These are phyloP conservation scores for Rhododendron mucronatum DNA, from an alignment of 148 eudicot genomes.

Conservation along the genomic window DNA sequence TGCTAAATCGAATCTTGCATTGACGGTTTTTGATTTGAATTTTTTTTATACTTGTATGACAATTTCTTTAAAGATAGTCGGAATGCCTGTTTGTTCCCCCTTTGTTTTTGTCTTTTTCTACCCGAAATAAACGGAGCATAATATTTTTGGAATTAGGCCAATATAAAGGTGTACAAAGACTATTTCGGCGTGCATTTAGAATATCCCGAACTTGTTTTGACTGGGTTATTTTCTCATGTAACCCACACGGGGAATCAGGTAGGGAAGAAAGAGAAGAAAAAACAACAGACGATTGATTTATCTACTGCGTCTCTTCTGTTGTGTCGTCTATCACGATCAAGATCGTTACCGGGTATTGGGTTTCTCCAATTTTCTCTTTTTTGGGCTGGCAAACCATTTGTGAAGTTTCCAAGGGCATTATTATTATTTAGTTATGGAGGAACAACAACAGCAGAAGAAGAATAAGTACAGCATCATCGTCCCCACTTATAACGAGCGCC, in stretches of 20 bases:
- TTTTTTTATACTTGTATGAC: too few relatives aligned
- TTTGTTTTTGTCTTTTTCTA: too few relatives aligned
- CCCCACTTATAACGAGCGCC: constrained; percentile 91
- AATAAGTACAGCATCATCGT: constrained; percentile 67
- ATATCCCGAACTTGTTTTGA: neutral
- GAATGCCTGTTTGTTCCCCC: too few relatives aligned
- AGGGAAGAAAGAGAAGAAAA: neutral
- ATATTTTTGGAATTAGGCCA: too few relatives aligned
- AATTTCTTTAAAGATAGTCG: too few relatives aligned
- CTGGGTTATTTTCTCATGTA: neutral
- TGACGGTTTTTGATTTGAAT: too few relatives aligned
- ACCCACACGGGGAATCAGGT: neutral
- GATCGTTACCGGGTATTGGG: neutral
- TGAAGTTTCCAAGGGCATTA: neutral
- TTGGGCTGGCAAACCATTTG: neutral
- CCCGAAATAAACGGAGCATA: too few relatives aligned
- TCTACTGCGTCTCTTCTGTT: neutral
- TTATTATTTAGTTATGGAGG: constrained; percentile 16
- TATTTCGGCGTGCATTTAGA: neutral
- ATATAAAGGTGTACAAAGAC: too few relatives aligned
- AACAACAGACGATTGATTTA: neutral
- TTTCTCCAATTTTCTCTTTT: neutral
- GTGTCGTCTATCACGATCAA: neutral
- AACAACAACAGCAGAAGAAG: constrained; percentile 24
- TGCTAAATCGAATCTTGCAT: too few relatives aligned